phyloP scores from a whole-genome alignment of 441 rosid species.

The Arabidopsis hybrid region DNA sequence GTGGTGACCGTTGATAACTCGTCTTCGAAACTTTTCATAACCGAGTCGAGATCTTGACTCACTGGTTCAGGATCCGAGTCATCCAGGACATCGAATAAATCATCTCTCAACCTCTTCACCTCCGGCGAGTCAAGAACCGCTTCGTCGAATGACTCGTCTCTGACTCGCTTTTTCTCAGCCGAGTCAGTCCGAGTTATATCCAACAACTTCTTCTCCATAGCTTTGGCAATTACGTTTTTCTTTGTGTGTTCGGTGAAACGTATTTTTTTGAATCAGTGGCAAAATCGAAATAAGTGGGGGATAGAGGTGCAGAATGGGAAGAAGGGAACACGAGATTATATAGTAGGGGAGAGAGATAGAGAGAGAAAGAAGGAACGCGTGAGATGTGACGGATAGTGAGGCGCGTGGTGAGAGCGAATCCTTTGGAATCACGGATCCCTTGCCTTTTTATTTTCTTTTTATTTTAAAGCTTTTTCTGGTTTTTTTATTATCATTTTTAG shows the following conservation, averaged over 20 bases:
- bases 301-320: conserved; percentile 44
- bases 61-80: conserved; percentile 56
- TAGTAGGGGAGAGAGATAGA: conserved; percentile 47
- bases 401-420: conserved; percentile 57
- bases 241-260: neutral
- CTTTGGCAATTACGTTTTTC: conserved; percentile 11
- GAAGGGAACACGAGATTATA: conserved; percentile 56
- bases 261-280: conserved; percentile 10
- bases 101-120: conserved; percentile 71
- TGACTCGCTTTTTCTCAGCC: conserved; percentile 54
- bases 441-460: conserved; percentile 25
- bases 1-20: conserved; percentile 52
- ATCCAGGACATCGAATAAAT: conserved; percentile 53
- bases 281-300: conserved; percentile 20
- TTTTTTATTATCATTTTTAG: neutral
- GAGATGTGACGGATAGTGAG: conserved; percentile 39
- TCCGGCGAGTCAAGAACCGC: conserved; percentile 51
- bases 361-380: conserved; percentile 34
- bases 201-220: conserved; percentile 51
- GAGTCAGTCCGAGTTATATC: conserved; percentile 27
- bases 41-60: conserved; percentile 68
- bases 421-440: conserved; percentile 60
- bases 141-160: conserved; percentile 49
- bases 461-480: conserved; percentile 14
- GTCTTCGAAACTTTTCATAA: conserved; percentile 74